phyloP scores from a whole-genome alignment of 192 early-diverging fungal species.

The Helicostylum pulchrum region DNA sequence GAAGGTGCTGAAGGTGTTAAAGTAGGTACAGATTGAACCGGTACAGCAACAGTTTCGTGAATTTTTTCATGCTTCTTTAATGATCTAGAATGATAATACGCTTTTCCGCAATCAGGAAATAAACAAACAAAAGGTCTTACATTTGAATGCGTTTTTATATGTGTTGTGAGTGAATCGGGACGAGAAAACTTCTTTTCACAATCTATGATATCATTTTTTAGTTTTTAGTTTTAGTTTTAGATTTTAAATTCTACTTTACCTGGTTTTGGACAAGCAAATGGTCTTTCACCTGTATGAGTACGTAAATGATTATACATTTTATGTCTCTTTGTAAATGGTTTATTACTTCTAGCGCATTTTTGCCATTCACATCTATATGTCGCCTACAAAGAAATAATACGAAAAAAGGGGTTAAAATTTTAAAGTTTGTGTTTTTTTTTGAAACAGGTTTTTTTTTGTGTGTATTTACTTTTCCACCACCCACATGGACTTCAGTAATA shows the following conservation, averaged over 20 bases:
- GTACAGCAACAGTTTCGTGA: constrained; percentile 30
- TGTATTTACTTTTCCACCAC: constrained; percentile 50
- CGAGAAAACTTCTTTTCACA: constrained; percentile 76
- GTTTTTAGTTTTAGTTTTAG: too few species aligned
- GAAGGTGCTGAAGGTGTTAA: neutral
- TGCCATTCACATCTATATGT: constrained; percentile 50
- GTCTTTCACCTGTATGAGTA: constrained; percentile 74
- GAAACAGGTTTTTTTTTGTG: constrained; percentile 1
- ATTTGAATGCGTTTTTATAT: constrained; percentile 60
- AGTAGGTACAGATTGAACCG: too few species aligned
- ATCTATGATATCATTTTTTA: constrained; percentile 27
- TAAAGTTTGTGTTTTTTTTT: neutral
- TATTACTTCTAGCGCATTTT: constrained; percentile 45
- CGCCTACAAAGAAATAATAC: constrained; percentile 30
- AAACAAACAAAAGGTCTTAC: constrained; percentile 52
- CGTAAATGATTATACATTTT: constrained; percentile 73
- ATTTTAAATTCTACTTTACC: constrained; percentile 9
- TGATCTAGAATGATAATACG: constrained; percentile 61
- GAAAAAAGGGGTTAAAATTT: neutral
- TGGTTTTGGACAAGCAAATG: constrained; percentile 59
- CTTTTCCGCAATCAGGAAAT: constrained; percentile 49
- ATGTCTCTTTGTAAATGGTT: constrained; percentile 69
- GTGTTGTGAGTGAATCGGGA: constrained; percentile 67
- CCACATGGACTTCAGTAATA: constrained; percentile 50
- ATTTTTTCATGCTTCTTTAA: constrained; percentile 61